A percentile compares a stretch with the other conserved stretches of the same genome.
These are phyloP conservation scores for Saturnispora quitensis DNA, from an alignment of 805 yeast genomes.

Conservation along the genomic window DNA sequence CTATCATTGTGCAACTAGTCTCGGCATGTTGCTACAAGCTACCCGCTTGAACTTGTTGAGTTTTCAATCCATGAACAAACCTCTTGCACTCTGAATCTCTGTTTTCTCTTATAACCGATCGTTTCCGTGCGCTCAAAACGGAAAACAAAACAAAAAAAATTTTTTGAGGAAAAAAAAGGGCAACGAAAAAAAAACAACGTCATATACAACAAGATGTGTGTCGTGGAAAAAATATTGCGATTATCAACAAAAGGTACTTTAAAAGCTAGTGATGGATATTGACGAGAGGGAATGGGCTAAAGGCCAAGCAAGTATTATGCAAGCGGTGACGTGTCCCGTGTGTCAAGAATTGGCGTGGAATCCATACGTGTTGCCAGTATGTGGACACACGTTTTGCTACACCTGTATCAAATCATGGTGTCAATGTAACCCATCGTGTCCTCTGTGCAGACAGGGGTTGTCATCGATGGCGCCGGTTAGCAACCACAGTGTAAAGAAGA, in stretches of 20 bases:
- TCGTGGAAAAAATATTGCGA: not conserved
- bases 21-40: no score
- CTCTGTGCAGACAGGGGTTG: conserved; percentile 50
- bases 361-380: conserved; percentile 47
- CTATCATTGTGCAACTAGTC: not conserved
- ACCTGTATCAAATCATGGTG: conserved; percentile 59
- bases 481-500: conserved; percentile 43
- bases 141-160: not conserved
- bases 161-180: not conserved
- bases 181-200: not conserved
- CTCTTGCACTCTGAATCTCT: not conserved
- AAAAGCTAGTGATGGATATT: not conserved
- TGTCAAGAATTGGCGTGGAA: conserved; percentile 63
- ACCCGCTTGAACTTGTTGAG: not conserved
- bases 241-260: not conserved
- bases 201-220: not conserved
- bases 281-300: not conserved
- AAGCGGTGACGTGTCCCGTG: conserved; percentile 38
- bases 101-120: not conserved
- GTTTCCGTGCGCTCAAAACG: not conserved
- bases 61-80: not conserved
- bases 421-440: conserved; percentile 49
- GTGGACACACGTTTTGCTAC: conserved; percentile 75
- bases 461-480: conserved; percentile 38
- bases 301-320: not conserved